A percentile compares a stretch with the other conserved stretches of the same genome.
Conservation (phyloP, 768 basidiomycete species). For the Leccinum rimulosum region DNA sequence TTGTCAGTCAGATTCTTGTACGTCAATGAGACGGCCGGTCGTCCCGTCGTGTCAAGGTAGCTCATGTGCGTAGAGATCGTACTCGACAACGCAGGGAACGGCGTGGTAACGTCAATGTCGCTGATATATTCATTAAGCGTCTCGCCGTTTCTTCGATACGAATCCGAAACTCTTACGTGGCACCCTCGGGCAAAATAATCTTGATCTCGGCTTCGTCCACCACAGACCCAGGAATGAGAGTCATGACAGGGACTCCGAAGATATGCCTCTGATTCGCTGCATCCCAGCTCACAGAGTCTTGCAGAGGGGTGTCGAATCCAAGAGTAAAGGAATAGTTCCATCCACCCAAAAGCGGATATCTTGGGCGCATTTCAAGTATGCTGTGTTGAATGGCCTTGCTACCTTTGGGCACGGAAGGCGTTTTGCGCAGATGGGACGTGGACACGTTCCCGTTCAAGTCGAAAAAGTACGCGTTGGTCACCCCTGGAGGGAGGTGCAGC, state of each 20-base stretch:
- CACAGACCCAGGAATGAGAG: slow-evolving; percentile 72
- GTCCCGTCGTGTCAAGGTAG: slow-evolving; percentile 90
- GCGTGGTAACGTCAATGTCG: slow-evolving; percentile 70
- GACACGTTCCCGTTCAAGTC: slow-evolving; percentile 96
- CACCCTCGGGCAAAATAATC: slow-evolving; percentile 92
- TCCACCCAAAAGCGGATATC: slow-evolving; percentile 92
- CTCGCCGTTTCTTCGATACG: not conserved
- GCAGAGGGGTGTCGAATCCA: slow-evolving; percentile 88
- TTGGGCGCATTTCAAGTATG: slow-evolving; percentile 77
- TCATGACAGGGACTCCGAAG: slow-evolving; percentile 84
- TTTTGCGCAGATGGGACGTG: slow-evolving; percentile 77
- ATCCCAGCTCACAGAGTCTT: slow-evolving; percentile 68
- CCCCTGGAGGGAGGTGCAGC: slow-evolving; percentile 80
- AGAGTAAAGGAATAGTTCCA: slow-evolving; percentile 98
- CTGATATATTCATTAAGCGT: slow-evolving; percentile 40
- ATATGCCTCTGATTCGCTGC: slow-evolving; percentile 61
- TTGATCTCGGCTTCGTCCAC: slow-evolving; percentile 77
- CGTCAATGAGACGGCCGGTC: slow-evolving; percentile 71
- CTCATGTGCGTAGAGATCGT: slow-evolving; percentile 68
- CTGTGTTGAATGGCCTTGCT: slow-evolving; percentile 54
- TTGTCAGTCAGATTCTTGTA: slow-evolving; percentile 76
- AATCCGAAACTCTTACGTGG: slow-evolving; percentile 60
- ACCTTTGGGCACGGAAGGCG: slow-evolving; percentile 62
- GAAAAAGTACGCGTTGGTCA: slow-evolving; percentile 83
- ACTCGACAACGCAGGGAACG: slow-evolving; percentile 72